Evolutionary conservation across 768 basidiomycete genomes (phyloP), one percentile per base, ranked within the genome.

Genomic region (Goffeauzyma gilvescens): DNA sequence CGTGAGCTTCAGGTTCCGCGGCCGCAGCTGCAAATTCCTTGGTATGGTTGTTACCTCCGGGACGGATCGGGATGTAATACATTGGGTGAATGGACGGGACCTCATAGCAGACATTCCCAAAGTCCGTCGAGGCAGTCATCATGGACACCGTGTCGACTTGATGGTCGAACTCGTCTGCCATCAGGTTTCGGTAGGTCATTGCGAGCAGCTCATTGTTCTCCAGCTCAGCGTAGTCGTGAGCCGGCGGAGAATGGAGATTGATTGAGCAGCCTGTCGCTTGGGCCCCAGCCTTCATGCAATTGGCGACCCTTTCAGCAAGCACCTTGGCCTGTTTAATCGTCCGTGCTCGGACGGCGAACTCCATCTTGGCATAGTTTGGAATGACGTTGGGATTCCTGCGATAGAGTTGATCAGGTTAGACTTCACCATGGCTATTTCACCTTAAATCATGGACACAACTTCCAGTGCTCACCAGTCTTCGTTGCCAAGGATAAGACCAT

Each of bases 401-500:
- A n/a, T n/a, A n/a, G n/a, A n/a, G n/a, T n/a, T n/a, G n/a, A n/a
- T n/a, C n/a, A n/a, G n/a, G n/a, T n/a, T n/a, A n/a, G n/a, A n/a
- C n/a, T n/a, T n/a, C n/a, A n/a, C n/a, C n/a, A n/a, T n/a, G n/a
- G n/a, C n/a, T n/a, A n/a, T n/a, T n/a, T n/a, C n/a, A n/a, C n/a
- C n/a, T n/a, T n/a, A n/a, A n/a, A n/a, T n/a, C n/a, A n/a, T n/a
- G n/a, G n/a, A n/a, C n/a, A n/a, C n/a, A n/a, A n/a, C n/a, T n/a
- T n/a, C n/a, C n/a, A n/a, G n/a, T 36, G 44, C 10, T 14, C 42
- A 43, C 48, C 48, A 50, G 13, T 39, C 15, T 24, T 50, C 48
- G 13, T 36, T 42, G 1, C 50, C 50, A 18, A 35, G 26, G 26
- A 51, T 51, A 17, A 48, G 30, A 15, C 50, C 50, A 24, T 51